Evolutionary conservation across 1,284 basidiomycete genomes (phyloP), one percentile per base, ranked within the genome.

Genomic region (Ceratobasidium sp.): DNA sequence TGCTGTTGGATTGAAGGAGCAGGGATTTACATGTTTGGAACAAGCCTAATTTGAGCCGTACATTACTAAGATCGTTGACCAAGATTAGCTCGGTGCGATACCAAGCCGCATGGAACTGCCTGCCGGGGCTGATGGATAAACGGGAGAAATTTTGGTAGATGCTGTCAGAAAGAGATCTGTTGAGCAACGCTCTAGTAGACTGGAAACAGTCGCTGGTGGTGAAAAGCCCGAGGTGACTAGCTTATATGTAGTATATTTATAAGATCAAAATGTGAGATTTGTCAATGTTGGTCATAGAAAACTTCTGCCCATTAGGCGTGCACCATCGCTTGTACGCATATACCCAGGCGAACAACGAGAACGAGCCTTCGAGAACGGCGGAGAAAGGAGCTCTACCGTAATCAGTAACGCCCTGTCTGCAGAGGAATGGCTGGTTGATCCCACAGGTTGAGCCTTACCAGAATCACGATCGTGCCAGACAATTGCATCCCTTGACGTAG

Each of bases 21-120:
- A 19, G 17, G 15, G 34, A 6, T 22, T 32, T 19, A 19, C 17
- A 13, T 11, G 17, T 62, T 19, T 8, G 34, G 11, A 62, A 37
- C 44, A 44, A 43, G 43, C n/a, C 13, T 34, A 57, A 64, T 11
- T 52, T 52, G 51, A n/a, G n/a, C 2, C 61, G 2, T 64, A 64
- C 61, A 43, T 64, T 64, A 32, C 61, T 64, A 43, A 37, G 44
- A 37, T 64, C 61, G 22, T 64, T 64, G 40, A 64, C 61, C 15
- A 64, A 22, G 19, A 64, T 11, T 17, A 64, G n/a, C 19, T 46
- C 40, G 11, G 17, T 13, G 13, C 44, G n/a, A 17, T 64, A 64
- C 8, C 44, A 22, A 25, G 61, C 61, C 2, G 44, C 19, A 44
- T 37, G 61, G 13, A 64, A 19, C 25, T n/a, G 37, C 37, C n/a